Conservation (phyloP, 148 eudicot genomes). For the Tetragonia tetragonoides region DNA sequence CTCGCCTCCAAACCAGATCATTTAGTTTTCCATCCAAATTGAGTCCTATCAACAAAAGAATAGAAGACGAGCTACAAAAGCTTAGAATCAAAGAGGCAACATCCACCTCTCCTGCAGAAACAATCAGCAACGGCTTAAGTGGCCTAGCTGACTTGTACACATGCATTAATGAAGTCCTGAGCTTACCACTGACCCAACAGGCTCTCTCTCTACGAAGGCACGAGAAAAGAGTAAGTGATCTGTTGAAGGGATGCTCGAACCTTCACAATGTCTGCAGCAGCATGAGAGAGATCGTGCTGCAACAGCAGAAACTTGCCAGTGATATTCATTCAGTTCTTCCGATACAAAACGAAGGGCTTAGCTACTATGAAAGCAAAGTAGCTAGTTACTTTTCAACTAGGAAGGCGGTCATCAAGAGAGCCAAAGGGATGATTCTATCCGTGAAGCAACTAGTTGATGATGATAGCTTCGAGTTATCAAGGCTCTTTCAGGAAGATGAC, state of each 20-base stretch:
- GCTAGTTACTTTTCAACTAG: constrained; percentile 25
- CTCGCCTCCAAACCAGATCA: constrained; percentile 21
- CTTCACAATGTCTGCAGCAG: constrained; percentile 27
- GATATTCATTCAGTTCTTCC: constrained; percentile 25
- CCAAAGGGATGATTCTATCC: constrained; percentile 18
- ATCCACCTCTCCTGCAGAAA: constrained; percentile 25
- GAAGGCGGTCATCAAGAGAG: constrained; percentile 36
- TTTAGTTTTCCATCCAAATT: constrained; percentile 34
- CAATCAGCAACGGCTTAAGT: constrained; percentile 32
- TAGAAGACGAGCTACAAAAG: constrained; percentile 35
- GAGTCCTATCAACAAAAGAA: constrained; percentile 25
- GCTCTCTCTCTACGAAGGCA: constrained; percentile 25
- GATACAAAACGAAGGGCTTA: constrained; percentile 1
- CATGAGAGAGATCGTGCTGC: constrained; percentile 20
- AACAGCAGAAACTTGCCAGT: constrained; percentile 27
- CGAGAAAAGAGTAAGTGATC: constrained; percentile 23
- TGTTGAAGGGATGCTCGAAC: constrained; percentile 24
- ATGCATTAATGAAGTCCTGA: constrained; percentile 33
- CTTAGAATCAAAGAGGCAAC: constrained; percentile 31
- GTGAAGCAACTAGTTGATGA: constrained; percentile 23
- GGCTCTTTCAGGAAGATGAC: constrained; percentile 25
- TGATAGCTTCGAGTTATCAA: constrained; percentile 15
- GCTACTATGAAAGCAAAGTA: constrained; percentile 14
- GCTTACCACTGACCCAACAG: constrained; percentile 36
- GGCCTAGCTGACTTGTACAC: constrained; percentile 32